Percentiles rank a stretch among this genome's conserved stretches.
Evolutionary conservation across 495 filamentous ascomycete species (phyloP).

Genomic region (Aspergillus wentii): DNA sequence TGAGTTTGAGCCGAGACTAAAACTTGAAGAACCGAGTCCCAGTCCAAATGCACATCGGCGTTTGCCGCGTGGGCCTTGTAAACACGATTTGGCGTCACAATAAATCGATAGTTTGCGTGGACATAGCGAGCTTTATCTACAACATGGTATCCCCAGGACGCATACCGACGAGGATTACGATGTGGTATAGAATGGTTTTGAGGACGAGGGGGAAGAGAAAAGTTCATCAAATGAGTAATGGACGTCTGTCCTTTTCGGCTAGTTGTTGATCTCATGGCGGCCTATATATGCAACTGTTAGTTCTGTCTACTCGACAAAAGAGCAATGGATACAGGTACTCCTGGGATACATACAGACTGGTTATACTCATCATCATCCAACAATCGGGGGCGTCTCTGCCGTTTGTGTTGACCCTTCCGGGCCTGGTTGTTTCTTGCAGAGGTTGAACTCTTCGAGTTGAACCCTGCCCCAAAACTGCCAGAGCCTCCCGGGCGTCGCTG

Average conservation of each 20-base stretch:
- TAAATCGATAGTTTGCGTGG: constrained; percentile 95
- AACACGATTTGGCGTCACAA: constrained; percentile 76
- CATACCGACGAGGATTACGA: constrained; percentile 57
- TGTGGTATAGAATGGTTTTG: constrained; percentile 56
- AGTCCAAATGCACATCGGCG: constrained; percentile 87
- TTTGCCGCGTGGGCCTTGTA: constrained; percentile 79
- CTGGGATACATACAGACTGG: constrained; percentile 64
- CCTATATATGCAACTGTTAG: constrained; percentile 41
- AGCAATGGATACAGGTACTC: no score
- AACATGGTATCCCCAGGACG: constrained; percentile 85
- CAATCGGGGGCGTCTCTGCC: constrained; percentile 49
- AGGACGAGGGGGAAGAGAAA: constrained; percentile 74
- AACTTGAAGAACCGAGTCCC: constrained; percentile 86
- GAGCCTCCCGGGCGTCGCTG: constrained; percentile 60
- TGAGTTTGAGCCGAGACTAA: constrained; percentile 88
- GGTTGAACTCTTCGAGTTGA: constrained; percentile 46
- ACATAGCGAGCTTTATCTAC: constrained; percentile 93
- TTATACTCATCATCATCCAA: constrained; percentile 78
- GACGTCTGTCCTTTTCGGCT: constrained; percentile 90
- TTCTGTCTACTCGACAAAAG: no score
- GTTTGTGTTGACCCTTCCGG: constrained; percentile 68
- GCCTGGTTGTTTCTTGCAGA: constrained; percentile 68
- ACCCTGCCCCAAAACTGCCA: constrained; percentile 58
- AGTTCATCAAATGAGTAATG: constrained; percentile 95
- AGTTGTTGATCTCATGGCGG: constrained; percentile 76